Base-by-base conservation (phyloP, 148 eudicot species). In the Oxyria digyna region DNA sequence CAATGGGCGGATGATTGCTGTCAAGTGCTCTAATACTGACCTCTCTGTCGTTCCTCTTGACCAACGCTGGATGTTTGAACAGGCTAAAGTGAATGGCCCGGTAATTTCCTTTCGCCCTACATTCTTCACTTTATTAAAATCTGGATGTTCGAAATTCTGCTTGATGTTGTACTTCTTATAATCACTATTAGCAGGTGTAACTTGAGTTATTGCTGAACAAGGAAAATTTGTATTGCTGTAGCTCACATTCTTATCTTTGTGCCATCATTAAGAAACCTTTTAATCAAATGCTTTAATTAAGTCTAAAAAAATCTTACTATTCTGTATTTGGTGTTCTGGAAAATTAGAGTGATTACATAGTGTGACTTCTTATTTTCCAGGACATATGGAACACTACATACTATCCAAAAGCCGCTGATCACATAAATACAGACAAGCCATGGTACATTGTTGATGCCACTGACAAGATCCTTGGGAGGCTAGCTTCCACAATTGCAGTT, bases 401-500 rank as follows among this genome's bases (percentile, higher is more conserved):
- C 91, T 95, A 95, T 69, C 97, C 99, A 15, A 88, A 91, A 85
- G 96, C 93, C 66, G 68, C 81, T 24, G 97, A 95, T 71, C 97
- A 91, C 76, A 77, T 87, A 6, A 87, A 85, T 65, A 95, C 89
- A 3, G 83, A 80, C 35, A 95, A 95, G 72, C 81, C 85, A 15
- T 94, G 99, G 99, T 94, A 87, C 72, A 66, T 95, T 24, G 97
- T 95, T 70, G 99, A 95, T 80, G 99, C 97, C 45, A 81, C 85
- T 15, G 99, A 91, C 75, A 81, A 85, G 69, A 87, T 95, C 75
- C 93, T 95, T 10, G 97, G 99, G 72, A 82, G 97, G 75, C 55
- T 95, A 57, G 93, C 99, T 59, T 87, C 99, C 27, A 85, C 91
- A 5, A 91, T 95, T 40, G 91, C 97, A 49, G 73, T 91, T 69